Base-by-base conservation (phyloP, 371 early-diverging fungal genomes). In the Lichtheimia corymbifera region DNA sequence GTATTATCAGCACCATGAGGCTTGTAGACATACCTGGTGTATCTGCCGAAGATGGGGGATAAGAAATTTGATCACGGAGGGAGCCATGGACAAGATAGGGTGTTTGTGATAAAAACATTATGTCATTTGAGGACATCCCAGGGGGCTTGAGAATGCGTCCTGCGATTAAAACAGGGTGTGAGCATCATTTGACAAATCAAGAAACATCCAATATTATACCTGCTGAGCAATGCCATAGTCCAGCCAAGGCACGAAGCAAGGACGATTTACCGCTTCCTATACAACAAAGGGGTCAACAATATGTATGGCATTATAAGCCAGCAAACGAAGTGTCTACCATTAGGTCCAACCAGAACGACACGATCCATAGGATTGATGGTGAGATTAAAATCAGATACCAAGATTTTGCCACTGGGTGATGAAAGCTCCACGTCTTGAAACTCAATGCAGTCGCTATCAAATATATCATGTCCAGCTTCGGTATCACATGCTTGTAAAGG, bases 51-150 rank as follows among this genome's bases (percentile, higher is more conserved):
- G 60, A 62, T 44, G 59, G 54, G 1, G 88, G 86, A 52, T 86
- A 88, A 3, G 73, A 68, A 15, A 92, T 69, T 62, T 93, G 93
- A 53, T 91, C 91, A 30, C 86, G 79, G 30, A 92, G 75, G 1
- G 90, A 81, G 9, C 92, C 93, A 35, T 80, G 74, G 5, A 84
- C 68, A 2, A 92, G 62, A 58, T 90, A 91, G 3, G 92, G 84
- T 43, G 65, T 57, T 60, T 91, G 92, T 1, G 93, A 89, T 24
- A 91, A 67, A 59, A 86, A 89, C 13, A 90, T 65, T 41, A 91
- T 71, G 51, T 80, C 79, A 45, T 63, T 76, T 15, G 69, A 66
- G 6, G 54, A 42, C 6, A 49, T 50, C 14, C 51, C 49, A 22
- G 53, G 61, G 2, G 79, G 73, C 18, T 73, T 55, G 41, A 42